phyloP scores from a whole-genome alignment of 1,284 basidiomycete genomes.

The Microbotryum lychnidis-dioicae region DNA sequence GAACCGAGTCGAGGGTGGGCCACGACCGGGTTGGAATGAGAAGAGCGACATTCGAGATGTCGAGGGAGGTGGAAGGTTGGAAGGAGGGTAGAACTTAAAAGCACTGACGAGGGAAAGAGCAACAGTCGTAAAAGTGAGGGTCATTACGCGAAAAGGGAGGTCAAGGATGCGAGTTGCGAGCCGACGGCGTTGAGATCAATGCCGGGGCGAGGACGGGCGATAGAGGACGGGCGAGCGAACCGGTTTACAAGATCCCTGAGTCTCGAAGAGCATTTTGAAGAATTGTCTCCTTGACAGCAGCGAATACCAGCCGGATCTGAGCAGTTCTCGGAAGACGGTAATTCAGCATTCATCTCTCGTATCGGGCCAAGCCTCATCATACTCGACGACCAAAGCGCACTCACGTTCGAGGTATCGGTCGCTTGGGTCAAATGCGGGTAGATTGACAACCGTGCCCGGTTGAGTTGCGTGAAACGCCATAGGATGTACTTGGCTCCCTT shows the following conservation, averaged over 20 bases:
- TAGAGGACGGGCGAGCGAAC: background rate
- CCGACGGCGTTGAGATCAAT: no score
- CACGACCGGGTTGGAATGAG: no score
- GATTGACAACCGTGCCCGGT: constrained; percentile 74
- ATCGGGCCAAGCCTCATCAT: constrained; percentile 4
- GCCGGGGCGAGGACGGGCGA: background rate
- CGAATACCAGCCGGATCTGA: constrained; percentile 77
- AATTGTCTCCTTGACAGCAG: constrained; percentile 96
- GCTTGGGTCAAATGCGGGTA: constrained; percentile 73
- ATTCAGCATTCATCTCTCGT: background rate
- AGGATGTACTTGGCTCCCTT: constrained; percentile 97
- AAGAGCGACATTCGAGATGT: no score
- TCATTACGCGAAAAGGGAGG: no score
- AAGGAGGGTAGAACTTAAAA: no score
- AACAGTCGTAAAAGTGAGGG: no score
- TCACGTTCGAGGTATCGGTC: constrained; percentile 56
- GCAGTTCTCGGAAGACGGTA: background rate
- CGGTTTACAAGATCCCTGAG: constrained; percentile 59
- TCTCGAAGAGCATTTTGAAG: constrained; percentile 78
- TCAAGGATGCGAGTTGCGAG: no score
- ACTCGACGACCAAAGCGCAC: constrained; percentile 38
- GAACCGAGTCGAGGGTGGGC: no score
- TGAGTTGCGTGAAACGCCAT: constrained; percentile 94
- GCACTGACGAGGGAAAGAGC: no score
- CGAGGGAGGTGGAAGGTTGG: no score